These are phyloP conservation scores for Barnettozyma siamensis DNA, from an alignment of 805 yeast genomes.

Conservation along the genomic window DNA sequence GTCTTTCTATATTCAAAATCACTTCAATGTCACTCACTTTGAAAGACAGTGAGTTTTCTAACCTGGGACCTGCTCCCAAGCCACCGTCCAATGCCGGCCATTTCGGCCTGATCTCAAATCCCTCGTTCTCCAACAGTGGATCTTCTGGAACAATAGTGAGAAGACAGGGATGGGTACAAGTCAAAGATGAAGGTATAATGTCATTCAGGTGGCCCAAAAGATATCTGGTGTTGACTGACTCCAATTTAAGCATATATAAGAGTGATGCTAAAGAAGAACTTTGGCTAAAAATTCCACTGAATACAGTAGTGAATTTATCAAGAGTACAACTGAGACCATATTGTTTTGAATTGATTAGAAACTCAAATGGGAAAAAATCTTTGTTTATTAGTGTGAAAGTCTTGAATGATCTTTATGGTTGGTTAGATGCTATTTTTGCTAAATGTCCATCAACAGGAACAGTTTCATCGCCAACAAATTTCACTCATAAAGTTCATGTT, in stretches of 20 bases:
- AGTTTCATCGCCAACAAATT: slow-evolving; percentile 90
- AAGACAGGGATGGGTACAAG: slow-evolving; percentile 80
- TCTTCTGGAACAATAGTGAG: slow-evolving; percentile 17
- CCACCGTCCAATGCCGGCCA: slow-evolving; percentile 28
- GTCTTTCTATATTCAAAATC: slow-evolving; percentile 5
- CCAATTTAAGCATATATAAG: slow-evolving; percentile 69
- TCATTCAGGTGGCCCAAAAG: slow-evolving; percentile 92
- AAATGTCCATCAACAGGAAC: slow-evolving; percentile 59
- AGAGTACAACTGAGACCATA: slow-evolving; percentile 68
- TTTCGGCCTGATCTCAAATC: slow-evolving; percentile 27
- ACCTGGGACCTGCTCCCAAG: slow-evolving; percentile 51
- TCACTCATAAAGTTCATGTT: slow-evolving; percentile 89
- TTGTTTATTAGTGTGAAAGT: slow-evolving; percentile 70
- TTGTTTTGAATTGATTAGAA: slow-evolving; percentile 67
- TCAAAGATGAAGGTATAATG: slow-evolving; percentile 87
- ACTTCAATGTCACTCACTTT: slow-evolving; percentile 30
- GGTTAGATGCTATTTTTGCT: slow-evolving; percentile 85
- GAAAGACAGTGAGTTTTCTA: slow-evolving; percentile 41
- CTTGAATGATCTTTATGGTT: slow-evolving; percentile 73
- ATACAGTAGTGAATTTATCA: slow-evolving; percentile 56
- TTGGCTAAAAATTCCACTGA: slow-evolving; percentile 47
- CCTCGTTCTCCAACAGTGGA: slow-evolving; percentile 9
- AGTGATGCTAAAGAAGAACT: slow-evolving; percentile 48
- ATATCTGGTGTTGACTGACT: slow-evolving; percentile 70
- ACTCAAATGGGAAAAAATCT: slow-evolving; percentile 42